Evolutionary conservation across 768 basidiomycete genomes (phyloP).

Genomic region (Suillus tomentosus): DNA sequence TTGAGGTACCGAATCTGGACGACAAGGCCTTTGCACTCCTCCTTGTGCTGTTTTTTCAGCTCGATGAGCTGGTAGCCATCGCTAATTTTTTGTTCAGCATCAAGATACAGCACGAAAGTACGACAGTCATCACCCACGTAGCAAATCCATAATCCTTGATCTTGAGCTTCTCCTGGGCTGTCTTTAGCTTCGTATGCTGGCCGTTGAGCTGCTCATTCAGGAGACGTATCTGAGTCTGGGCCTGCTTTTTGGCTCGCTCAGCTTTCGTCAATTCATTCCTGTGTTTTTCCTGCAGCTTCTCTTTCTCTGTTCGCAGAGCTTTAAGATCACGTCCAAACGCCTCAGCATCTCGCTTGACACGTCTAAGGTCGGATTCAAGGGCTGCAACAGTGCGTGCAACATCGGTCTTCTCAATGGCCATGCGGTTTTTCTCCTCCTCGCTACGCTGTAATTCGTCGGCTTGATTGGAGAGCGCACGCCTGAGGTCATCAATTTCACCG

Average conservation of each 20-base stretch:
- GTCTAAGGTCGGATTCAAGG: conserved; percentile 72
- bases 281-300: conserved; percentile 54
- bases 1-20: conserved; percentile 92
- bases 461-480: conserved; percentile 60
- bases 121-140: conserved; percentile 43
- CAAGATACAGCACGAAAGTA: conserved; percentile 7
- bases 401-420: conserved; percentile 62
- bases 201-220: conserved; percentile 66
- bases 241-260: conserved; percentile 70
- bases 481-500: conserved; percentile 77
- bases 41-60: conserved; percentile 69
- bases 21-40: conserved; percentile 88
- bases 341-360: conserved; percentile 79
- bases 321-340: conserved; percentile 79
- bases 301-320: conserved; percentile 65
- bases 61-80: conserved; percentile 55
- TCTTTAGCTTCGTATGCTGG: conserved; percentile 43
- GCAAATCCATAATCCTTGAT: conserved; percentile 61
- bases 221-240: conserved; percentile 62
- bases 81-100: conserved; percentile 32
- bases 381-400: conserved; percentile 65
- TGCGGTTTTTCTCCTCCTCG: conserved; percentile 64
- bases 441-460: conserved; percentile 62
- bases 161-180: conserved; percentile 48
- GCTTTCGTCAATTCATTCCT: conserved; percentile 55